A percentile compares a stretch with the other conserved stretches of the same genome.
Evolutionary conservation across 768 basidiomycete genomes (phyloP).

Genomic region (Mycena amicta): DNA sequence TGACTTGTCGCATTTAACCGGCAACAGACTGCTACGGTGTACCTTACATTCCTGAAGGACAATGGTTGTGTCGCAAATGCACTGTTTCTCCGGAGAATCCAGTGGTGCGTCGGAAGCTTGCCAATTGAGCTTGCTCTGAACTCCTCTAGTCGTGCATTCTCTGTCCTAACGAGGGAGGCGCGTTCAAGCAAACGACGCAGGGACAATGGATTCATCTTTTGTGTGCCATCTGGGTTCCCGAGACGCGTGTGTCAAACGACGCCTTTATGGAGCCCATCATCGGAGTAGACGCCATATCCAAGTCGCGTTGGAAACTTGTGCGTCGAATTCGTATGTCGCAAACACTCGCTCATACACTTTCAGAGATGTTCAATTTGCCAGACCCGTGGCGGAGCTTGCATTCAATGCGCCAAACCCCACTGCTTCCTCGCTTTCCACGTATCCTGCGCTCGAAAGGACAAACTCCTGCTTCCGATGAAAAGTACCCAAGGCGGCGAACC

Average conservation of each 20-base stretch:
- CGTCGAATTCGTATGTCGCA: constrained; percentile 28
- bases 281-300: constrained; percentile 83
- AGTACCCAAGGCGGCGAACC: constrained; percentile 74
- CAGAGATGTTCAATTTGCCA: constrained; percentile 55
- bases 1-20: not conserved
- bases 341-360: constrained; percentile 1
- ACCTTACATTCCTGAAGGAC: constrained; percentile 98
- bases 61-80: constrained; percentile 98
- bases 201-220: constrained; percentile 96
- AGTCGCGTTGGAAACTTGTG: constrained; percentile 93
- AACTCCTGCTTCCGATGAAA: constrained; percentile 86
- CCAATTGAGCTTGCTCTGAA: not conserved
- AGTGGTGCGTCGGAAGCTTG: constrained; percentile 62
- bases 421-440: constrained; percentile 95
- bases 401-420: constrained; percentile 88
- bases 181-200: constrained; percentile 93
- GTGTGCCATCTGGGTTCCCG: constrained; percentile 97
- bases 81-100: constrained; percentile 96
- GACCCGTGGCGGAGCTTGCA: constrained; percentile 76
- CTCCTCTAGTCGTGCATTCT: constrained; percentile 78
- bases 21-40: constrained; percentile 93
- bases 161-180: constrained; percentile 95
- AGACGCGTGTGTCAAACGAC: constrained; percentile 89
- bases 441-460: constrained; percentile 89
- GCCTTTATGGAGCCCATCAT: constrained; percentile 99